phyloP scores from a whole-genome alignment of 164 flowering plant species.

The Echeveria elegans region DNA sequence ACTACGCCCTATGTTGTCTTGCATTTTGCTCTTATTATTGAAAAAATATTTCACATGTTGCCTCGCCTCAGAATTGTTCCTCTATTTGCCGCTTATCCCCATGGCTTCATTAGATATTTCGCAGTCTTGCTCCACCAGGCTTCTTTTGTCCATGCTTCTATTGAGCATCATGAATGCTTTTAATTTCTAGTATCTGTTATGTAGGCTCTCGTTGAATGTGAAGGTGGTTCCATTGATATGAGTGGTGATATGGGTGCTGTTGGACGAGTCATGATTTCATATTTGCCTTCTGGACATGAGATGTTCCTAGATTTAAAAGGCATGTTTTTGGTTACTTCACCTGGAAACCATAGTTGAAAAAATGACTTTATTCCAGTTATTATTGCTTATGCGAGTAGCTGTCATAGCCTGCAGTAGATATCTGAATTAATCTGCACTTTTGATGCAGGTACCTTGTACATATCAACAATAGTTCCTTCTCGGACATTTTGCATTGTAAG shows the following conservation, averaged over 20 bases:
- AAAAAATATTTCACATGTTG: background rate
- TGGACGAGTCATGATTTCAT: slow-evolving; percentile 68
- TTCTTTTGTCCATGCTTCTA: background rate
- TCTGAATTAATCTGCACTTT: slow-evolving; percentile 11
- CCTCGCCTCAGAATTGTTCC: background rate
- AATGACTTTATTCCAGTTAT: background rate
- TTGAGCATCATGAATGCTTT: background rate
- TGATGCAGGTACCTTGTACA: slow-evolving; percentile 83
- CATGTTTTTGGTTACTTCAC: slow-evolving; percentile 9
- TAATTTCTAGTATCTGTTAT: slow-evolving; percentile 10
- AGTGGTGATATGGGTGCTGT: slow-evolving; percentile 97
- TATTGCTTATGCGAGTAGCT: background rate
- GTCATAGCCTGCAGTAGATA: background rate
- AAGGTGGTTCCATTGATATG: slow-evolving; percentile 89
- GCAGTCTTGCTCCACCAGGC: background rate
- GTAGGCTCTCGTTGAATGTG: slow-evolving; percentile 97
- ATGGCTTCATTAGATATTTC: background rate
- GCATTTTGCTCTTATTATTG: background rate
- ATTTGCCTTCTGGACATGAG: slow-evolving; percentile 44
- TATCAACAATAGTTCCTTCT: slow-evolving; percentile 80
- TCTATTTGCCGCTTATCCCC: background rate
- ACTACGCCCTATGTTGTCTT: background rate
- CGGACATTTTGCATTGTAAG: slow-evolving; percentile 93
- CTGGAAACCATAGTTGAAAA: background rate
- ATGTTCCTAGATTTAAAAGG: slow-evolving; percentile 89